Evolutionary conservation across 2,329 filamentous ascomycete genomes (phyloP).

Genomic region (Pseudocercospora fijiensis): DNA sequence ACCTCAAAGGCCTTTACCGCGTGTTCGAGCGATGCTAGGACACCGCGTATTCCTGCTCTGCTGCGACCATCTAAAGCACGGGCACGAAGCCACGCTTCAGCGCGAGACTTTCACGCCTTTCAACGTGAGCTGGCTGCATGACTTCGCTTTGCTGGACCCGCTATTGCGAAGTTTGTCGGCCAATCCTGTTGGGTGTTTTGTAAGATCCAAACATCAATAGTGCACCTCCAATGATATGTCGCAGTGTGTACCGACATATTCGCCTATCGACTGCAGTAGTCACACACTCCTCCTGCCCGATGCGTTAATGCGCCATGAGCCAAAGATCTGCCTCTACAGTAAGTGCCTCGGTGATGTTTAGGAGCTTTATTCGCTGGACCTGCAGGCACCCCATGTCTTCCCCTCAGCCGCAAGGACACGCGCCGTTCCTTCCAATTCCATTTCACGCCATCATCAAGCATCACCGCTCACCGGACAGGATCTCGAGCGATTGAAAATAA

Average conservation of each 20-base stretch:
- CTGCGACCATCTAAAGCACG: neutral
- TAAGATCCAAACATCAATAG: neutral
- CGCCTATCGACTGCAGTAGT: constrained; percentile 11
- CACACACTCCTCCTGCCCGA: neutral
- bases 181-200: neutral
- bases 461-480: constrained; percentile 25
- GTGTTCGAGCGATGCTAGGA: constrained; percentile 32
- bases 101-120: neutral
- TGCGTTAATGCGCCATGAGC: neutral
- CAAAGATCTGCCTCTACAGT: neutral
- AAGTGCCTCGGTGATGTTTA: constrained; percentile 6
- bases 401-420: constrained; percentile 12
- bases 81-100: neutral
- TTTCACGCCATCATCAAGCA: constrained; percentile 8
- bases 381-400: neutral
- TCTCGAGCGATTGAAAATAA: constrained; percentile 8
- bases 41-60: constrained; percentile 1
- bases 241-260: neutral
- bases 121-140: neutral
- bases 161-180: neutral
- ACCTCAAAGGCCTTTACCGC: constrained; percentile 41
- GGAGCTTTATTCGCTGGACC: neutral
- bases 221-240: neutral
- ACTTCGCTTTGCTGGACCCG: neutral
- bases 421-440: neutral